Evolutionary conservation across 495 filamentous ascomycete genomes (phyloP), one percentile per base, ranked within the genome.

Genomic region (Choiromyces venosus): DNA sequence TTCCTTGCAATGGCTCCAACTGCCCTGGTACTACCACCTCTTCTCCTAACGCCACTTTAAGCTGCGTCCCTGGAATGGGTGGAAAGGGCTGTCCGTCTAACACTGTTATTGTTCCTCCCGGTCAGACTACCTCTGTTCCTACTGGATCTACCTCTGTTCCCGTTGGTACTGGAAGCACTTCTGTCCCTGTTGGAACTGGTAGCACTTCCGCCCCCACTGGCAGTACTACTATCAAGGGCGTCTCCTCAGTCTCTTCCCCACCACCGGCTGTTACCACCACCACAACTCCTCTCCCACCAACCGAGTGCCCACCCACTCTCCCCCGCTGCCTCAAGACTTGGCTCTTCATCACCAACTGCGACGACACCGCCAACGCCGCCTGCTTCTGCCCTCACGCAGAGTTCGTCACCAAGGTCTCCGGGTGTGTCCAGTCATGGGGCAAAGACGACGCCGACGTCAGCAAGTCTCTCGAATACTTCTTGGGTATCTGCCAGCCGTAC

Each of bases 321-420:
- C 93, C 94, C 70, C 89, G 89, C 75, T 98, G 94, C 85, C 86
- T 98, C 84, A 96, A 97, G 88, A 97, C 94, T 77, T 97, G 93
- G 92, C 82, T 96, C 76, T 88, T 89, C 77, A 85, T 84, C 74
- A 86, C 89, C 44, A 86, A 87, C 82, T 97, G 94, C 88, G 85
- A 83, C 73, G 91, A 93, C 85, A 97, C 96, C 89, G 88, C 90
- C 66, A 91, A 96, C 78, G 83, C 86, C 44, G 82, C 84, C 73
- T 98, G 95, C 89, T 98, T 91, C 89, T 98, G 94, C 88, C 90
- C 91, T 70, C 86, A 91, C 76, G 82, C 85, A 66, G 80, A 86
- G 69, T 94, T 96, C 84, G 91, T 92, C 81, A 86, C 87, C 80
- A 91, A 91, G 82, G 89, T 97, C 81, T 92, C 91, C 80, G 86